Conservation (phyloP, 2,329 filamentous ascomycete genomes). For the Rhynchosporium graminicola region DNA sequence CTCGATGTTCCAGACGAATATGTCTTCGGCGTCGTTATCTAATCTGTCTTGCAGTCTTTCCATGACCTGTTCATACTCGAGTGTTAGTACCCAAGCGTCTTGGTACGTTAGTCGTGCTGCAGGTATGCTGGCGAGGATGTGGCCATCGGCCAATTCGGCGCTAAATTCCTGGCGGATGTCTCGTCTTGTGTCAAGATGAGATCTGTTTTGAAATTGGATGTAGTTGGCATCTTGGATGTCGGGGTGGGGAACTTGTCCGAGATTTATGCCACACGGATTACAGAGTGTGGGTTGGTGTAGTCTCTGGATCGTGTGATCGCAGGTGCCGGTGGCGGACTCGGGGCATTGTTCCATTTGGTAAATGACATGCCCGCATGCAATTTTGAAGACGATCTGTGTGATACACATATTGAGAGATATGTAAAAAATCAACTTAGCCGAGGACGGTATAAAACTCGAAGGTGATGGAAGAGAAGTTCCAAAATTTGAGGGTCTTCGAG, state of each 20-base stretch:
- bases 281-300: neutral
- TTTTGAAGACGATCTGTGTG: neutral
- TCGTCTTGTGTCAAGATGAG: neutral
- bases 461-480: neutral
- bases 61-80: neutral
- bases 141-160: neutral
- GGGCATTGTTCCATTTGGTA: neutral
- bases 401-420: neutral
- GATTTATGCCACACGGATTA: neutral
- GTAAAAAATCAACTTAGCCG: neutral
- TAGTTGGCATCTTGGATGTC: neutral
- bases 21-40: neutral
- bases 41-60: neutral
- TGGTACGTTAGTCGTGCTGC: neutral
- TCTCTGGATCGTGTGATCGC: conserved; percentile 4
- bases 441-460: neutral
- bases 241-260: too few species aligned
- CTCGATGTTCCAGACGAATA: neutral
- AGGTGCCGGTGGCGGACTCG: neutral
- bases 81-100: neutral
- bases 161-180: neutral
- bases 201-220: neutral
- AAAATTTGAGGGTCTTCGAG: neutral
- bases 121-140: neutral
- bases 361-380: neutral